Evolutionary conservation across 768 basidiomycete genomes (phyloP).

Genomic region (Sarcodon sp.): DNA sequence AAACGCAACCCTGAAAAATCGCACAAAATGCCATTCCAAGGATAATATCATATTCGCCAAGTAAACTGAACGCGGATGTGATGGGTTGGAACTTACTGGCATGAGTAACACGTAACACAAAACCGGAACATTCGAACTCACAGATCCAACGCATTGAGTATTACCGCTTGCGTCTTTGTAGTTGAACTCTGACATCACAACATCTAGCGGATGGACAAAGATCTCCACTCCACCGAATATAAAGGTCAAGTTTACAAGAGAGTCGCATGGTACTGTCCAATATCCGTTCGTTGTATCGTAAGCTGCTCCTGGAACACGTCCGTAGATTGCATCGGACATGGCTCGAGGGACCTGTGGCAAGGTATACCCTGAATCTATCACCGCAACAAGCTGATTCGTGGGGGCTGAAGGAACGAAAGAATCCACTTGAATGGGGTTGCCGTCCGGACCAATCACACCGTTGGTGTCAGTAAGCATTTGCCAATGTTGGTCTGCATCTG

Average conservation of each 20-base stretch:
- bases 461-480: constrained; percentile 55
- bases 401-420: constrained; percentile 65
- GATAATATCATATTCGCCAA: constrained; percentile 74
- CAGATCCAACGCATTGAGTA: constrained; percentile 53
- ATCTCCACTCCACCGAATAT: constrained; percentile 57
- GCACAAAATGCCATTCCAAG: constrained; percentile 71
- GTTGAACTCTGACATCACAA: constrained; percentile 44
- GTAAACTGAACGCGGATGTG: constrained; percentile 63
- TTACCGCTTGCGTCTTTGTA: constrained; percentile 34
- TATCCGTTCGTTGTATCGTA: constrained; percentile 41
- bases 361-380: constrained; percentile 66
- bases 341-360: constrained; percentile 60
- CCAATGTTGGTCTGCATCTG: constrained; percentile 71
- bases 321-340: constrained; percentile 74
- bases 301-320: constrained; percentile 59
- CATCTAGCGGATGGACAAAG: constrained; percentile 66
- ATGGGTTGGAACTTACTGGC: constrained; percentile 64
- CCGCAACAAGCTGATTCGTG: constrained; percentile 49
- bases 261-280: constrained; percentile 69
- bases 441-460: constrained; percentile 71
- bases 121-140: constrained; percentile 21
- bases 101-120: not conserved
- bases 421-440: constrained; percentile 39
- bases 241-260: constrained; percentile 59
- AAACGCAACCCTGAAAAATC: constrained; percentile 10